phyloP scores from a whole-genome alignment of 2,329 filamentous ascomycete species.

The Fusarium bulbicola region DNA sequence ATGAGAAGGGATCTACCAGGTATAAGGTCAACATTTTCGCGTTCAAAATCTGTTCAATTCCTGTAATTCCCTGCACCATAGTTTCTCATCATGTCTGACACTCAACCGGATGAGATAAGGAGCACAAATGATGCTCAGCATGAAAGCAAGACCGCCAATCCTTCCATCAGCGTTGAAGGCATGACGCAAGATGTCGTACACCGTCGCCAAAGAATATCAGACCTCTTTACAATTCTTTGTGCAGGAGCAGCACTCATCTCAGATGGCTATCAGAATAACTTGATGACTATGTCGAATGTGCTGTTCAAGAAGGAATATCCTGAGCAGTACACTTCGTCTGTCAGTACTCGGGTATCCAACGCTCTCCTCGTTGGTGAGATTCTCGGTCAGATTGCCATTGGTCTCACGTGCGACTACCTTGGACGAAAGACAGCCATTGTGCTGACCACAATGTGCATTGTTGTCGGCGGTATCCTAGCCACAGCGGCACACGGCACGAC shows the following conservation, averaged over 20 bases:
- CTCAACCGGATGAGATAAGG: neutral
- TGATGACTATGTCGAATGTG: neutral
- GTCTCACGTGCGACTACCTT: neutral
- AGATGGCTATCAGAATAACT: neutral
- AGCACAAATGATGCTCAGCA: neutral
- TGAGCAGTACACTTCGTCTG: neutral
- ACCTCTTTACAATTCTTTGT: neutral
- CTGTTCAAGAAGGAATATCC: neutral
- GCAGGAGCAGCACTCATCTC: neutral
- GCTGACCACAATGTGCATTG: neutral
- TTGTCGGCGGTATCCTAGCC: neutral
- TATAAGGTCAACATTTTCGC: neutral
- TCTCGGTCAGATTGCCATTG: neutral
- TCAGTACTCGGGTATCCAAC: neutral
- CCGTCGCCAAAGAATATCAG: neutral
- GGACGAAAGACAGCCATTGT: neutral
- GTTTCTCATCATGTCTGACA: neutral
- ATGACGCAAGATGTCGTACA: neutral
- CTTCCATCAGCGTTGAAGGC: neutral
- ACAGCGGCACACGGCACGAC: neutral
- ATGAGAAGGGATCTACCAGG: neutral
- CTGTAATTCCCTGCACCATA: neutral
- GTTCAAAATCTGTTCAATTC: neutral
- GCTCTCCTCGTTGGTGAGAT: neutral
- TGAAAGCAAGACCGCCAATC: neutral